Conservation (phyloP, 148 eudicot species). For the Rhododendron henanense region DNA sequence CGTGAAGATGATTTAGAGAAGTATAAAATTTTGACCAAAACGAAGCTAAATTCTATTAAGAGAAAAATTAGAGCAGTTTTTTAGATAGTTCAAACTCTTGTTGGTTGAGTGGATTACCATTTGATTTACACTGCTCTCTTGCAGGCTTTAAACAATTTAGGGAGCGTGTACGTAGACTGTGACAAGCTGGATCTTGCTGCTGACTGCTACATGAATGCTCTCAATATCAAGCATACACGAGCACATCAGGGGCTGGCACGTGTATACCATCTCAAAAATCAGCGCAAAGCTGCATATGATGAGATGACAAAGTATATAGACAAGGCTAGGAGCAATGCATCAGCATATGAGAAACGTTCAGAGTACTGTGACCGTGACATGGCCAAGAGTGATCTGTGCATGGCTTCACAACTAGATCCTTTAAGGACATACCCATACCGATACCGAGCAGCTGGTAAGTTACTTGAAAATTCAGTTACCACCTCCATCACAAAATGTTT, state of each 20-base stretch:
- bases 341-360: constrained; percentile 87
- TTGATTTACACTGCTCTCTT: constrained; percentile 13
- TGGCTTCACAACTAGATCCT: constrained; percentile 78
- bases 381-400: constrained; percentile 71
- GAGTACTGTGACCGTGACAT: constrained; percentile 92
- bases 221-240: constrained; percentile 80
- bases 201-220: constrained; percentile 85
- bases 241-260: constrained; percentile 96
- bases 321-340: constrained; percentile 79
- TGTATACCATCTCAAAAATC: constrained; percentile 65
- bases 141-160: constrained; percentile 86
- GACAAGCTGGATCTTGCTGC: constrained; percentile 86
- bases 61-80: neutral
- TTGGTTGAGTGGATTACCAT: constrained; percentile 8
- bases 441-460: constrained; percentile 88
- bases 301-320: constrained; percentile 92
- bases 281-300: constrained; percentile 84
- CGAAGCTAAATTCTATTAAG: neutral
- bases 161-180: constrained; percentile 83
- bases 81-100: neutral
- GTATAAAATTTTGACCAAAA: neutral
- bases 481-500: neutral
- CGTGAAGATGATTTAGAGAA: neutral
- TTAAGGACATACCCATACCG: constrained; percentile 82
- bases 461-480: constrained; percentile 5